Evolutionary conservation across 495 filamentous ascomycete species (phyloP).

Genomic region (Amorphotheca resinae): DNA sequence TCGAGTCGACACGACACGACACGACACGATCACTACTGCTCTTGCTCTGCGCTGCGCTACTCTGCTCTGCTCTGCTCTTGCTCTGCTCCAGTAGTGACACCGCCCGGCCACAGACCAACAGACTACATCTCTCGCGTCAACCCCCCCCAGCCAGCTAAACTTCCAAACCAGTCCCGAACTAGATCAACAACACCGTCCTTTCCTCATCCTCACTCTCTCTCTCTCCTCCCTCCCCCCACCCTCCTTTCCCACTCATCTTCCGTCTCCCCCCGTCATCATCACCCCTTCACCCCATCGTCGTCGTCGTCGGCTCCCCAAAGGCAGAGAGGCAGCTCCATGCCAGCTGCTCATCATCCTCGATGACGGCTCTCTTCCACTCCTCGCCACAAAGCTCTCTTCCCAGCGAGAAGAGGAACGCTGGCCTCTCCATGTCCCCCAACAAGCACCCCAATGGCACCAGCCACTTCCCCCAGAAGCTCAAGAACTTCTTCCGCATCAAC

Average conservation of each 20-base stretch:
- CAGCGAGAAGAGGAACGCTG: slow-evolving; percentile 20
- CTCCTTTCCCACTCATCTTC: neutral
- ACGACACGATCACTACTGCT: too few relatives aligned
- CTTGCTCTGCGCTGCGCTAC: too few relatives aligned
- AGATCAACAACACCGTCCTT: too few relatives aligned
- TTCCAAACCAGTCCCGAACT: too few relatives aligned
- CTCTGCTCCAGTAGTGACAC: too few relatives aligned
- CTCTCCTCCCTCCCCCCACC: neutral
- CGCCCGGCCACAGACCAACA: too few relatives aligned
- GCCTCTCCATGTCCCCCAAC: slow-evolving; percentile 17
- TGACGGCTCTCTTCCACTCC: slow-evolving; percentile 19
- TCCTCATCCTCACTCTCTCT: too few relatives aligned
- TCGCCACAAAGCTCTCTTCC: slow-evolving; percentile 14
- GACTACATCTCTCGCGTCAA: too few relatives aligned
- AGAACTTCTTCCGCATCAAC: slow-evolving; percentile 97
- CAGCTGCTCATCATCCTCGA: slow-evolving; percentile 13
- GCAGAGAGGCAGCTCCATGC: slow-evolving; percentile 19
- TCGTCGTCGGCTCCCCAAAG: neutral
- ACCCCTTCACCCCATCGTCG: neutral
- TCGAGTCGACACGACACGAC: too few relatives aligned
- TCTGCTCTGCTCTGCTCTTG: too few relatives aligned
- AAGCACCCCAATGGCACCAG: slow-evolving; percentile 29
- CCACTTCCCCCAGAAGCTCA: slow-evolving; percentile 70
- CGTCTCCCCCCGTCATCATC: neutral
- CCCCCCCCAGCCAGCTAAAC: too few relatives aligned